These are phyloP conservation scores for Cyclotella kingstonii DNA, from an alignment of 108 stramenopile genomes.

Conservation along the genomic window DNA sequence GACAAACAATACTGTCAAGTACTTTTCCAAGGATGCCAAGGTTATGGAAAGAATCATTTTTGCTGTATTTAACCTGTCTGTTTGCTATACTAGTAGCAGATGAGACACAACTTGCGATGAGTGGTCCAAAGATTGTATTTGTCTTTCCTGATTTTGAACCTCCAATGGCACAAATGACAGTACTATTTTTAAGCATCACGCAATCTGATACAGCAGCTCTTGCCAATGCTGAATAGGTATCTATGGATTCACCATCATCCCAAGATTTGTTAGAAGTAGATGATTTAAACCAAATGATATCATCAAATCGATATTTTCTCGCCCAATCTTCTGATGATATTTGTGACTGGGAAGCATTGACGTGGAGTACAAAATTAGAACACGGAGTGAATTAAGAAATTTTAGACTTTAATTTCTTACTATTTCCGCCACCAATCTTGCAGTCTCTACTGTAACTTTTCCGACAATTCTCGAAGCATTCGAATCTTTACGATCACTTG, in stretches of 20 bases:
- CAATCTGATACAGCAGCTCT: conserved; percentile 19
- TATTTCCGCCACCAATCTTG: conserved; percentile 65
- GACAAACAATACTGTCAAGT: conserved; percentile 8
- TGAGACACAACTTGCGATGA: conserved; percentile 9
- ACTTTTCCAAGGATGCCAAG: conserved; percentile 27
- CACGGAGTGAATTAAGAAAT: neutral
- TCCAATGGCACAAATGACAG: conserved; percentile 30
- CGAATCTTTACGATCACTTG: neutral
- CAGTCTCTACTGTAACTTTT: conserved; percentile 71
- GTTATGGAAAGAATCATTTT: neutral
- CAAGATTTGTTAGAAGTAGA: neutral
- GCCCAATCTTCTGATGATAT: conserved; percentile 58
- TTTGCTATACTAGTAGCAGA: neutral
- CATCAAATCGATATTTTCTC: conserved; percentile 44
- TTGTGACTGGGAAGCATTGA: conserved; percentile 19
- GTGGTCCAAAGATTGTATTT: conserved; percentile 24
- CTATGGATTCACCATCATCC: neutral
- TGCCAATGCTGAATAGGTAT: conserved; percentile 30
- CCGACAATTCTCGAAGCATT: conserved; percentile 50
- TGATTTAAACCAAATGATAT: conserved; percentile 25
- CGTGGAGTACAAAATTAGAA: neutral
- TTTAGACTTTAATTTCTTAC: too few species aligned
- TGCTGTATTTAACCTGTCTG: neutral
- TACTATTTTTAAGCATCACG: conserved; percentile 1
- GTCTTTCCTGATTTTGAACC: conserved; percentile 30